Evolutionary conservation across 495 filamentous ascomycete species (phyloP).

Genomic region (Lasiosphaeria miniovina): DNA sequence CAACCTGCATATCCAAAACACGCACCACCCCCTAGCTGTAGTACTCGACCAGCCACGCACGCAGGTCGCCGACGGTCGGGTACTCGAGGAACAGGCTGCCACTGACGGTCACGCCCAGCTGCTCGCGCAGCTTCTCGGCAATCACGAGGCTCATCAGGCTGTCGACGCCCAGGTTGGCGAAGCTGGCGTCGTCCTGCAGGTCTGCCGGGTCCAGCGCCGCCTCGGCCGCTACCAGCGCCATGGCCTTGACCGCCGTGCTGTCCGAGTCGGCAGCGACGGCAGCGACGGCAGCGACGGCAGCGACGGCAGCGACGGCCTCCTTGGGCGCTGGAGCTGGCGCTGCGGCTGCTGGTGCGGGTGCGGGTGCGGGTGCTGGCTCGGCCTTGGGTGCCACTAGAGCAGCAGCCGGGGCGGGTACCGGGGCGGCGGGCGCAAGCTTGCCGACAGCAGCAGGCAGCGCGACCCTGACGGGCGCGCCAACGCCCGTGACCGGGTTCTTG

Average conservation of each 20-base stretch:
- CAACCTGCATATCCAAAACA: too few species aligned
- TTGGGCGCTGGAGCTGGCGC: not conserved
- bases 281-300: not conserved
- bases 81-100: constrained; percentile 35
- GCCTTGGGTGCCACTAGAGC: not conserved
- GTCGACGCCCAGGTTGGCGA: constrained; percentile 46
- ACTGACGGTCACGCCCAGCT: constrained; percentile 42
- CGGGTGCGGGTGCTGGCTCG: not conserved
- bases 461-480: not conserved
- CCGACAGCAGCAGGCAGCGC: not conserved
- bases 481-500: not conserved
- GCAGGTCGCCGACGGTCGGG: constrained; percentile 14
- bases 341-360: not conserved
- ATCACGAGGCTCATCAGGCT: constrained; percentile 47
- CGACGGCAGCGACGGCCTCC: not conserved
- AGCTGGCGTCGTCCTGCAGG: constrained; percentile 38
- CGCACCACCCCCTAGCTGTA: constrained; percentile 9
- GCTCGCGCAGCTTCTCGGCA: constrained; percentile 38
- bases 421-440: not conserved
- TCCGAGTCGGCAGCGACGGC: constrained; percentile 3
- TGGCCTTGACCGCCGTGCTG: constrained; percentile 8
- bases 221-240: constrained; percentile 14
- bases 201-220: constrained; percentile 31
- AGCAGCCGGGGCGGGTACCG: not conserved
- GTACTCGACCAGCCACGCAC: constrained; percentile 21